Base-by-base conservation (phyloP, 495 filamentous ascomycete species). In the Aspergillus cavernicola region DNA sequence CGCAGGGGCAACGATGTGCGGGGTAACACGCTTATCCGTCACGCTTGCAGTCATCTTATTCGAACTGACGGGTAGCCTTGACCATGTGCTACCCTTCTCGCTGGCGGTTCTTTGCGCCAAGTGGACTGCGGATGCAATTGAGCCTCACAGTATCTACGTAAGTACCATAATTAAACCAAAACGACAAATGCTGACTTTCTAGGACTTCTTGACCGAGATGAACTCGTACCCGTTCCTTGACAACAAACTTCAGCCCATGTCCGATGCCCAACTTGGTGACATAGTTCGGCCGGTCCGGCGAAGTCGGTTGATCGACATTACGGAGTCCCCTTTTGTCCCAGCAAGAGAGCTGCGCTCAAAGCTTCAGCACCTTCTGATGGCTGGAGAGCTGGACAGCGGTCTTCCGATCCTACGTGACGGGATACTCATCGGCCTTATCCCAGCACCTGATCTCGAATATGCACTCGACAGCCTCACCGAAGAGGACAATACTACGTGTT, bases 1-100 rank as follows among this genome's bases (percentile, higher is more conserved):
- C 22, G 93, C 93, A 42, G 93, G 93, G 16, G 89, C 91, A 12
- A 96, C 92, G 11, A 98, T 98, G 93, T 97, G 93, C 59, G 93
- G 93, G 44, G 93, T 97, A 6, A 98, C 93, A 11, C 80, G 93
- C 26, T 69, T 98, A 26, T 97, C 93, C 0, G 91, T 98, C 10
- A 97, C 93, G 1, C 80, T 98, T 0, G 90, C 90, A 11, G 89
- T 98, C 60, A 97, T 98, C 57, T 77, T 97, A 0, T 97, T 98
- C 62, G 93, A 98, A 66, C 72, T 98, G 42, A 98, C 93, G 0
- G 93, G 93, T 50, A 95, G 89, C 70, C 69, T 98, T 18, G 86
- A 97, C 61, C 93, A 97, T 58, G 93, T 98, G 22, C 77, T 98
- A 0, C 93, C 93, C 0, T 98, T 98, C 68, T 97, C 91, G 1